A percentile compares a stretch with the other conserved stretches of the same genome.
phyloP scores from a whole-genome alignment of 345 rosid genomes.

The Raphanus raphanistrum region DNA sequence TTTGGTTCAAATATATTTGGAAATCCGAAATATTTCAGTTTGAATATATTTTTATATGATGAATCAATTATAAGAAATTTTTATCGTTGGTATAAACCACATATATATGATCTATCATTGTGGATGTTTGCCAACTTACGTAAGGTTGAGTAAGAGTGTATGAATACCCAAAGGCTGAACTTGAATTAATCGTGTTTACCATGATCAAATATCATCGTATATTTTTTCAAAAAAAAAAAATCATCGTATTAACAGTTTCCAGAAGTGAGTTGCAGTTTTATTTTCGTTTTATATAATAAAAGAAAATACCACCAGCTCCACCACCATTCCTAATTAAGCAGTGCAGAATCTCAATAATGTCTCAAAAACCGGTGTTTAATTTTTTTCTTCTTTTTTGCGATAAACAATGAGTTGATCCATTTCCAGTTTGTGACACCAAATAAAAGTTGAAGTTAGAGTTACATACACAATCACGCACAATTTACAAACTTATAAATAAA shows the following conservation, averaged over 20 bases:
- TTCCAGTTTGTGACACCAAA: not conserved
- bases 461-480: not conserved
- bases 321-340: not conserved
- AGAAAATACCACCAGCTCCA: not conserved
- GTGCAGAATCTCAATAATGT: not conserved
- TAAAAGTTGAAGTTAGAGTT: not conserved
- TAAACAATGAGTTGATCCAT: not conserved
- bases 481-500: not conserved
- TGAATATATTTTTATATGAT: not conserved
- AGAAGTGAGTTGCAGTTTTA: conserved; percentile 4
- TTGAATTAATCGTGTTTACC: conserved; percentile 19
- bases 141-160: not conserved
- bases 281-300: not conserved
- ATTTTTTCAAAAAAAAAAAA: not conserved
- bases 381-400: not conserved
- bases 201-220: conserved; percentile 4
- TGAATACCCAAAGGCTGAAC: not conserved
- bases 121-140: not conserved
- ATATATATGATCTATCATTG: not conserved
- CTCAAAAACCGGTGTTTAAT: not conserved
- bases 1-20: too few species aligned
- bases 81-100: not conserved
- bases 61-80: not conserved
- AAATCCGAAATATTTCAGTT: too few species aligned
- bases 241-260: not conserved